Evolutionary conservation across 768 basidiomycete species (phyloP).

Genomic region (Boletus reticuloceps): DNA sequence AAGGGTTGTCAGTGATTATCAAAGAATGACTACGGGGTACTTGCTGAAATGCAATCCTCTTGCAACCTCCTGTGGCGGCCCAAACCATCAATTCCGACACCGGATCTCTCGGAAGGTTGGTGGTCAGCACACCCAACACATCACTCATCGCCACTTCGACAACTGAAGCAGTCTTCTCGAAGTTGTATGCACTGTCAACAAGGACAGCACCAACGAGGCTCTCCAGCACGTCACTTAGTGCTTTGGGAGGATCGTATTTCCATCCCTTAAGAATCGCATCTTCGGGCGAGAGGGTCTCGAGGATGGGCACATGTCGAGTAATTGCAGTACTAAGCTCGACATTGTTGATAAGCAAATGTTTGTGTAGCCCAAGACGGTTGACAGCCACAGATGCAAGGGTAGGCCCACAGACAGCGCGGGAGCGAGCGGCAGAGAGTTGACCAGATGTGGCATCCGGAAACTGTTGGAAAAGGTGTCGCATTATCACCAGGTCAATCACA

Average conservation of each 20-base stretch:
- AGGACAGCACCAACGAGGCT: constrained; percentile 82
- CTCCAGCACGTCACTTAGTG: constrained; percentile 80
- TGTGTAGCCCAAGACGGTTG: constrained; percentile 63
- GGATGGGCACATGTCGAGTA: constrained; percentile 53
- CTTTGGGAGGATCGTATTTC: constrained; percentile 86
- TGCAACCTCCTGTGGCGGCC: constrained; percentile 59
- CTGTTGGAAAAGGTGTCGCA: constrained; percentile 66
- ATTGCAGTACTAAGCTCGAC: constrained; percentile 67
- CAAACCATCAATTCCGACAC: constrained; percentile 70
- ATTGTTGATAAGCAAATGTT: constrained; percentile 66
- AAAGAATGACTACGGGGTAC: constrained; percentile 17
- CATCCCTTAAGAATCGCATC: constrained; percentile 70
- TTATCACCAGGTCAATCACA: constrained; percentile 67
- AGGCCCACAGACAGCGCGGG: constrained; percentile 69
- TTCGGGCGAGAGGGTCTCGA: constrained; percentile 52
- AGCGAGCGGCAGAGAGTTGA: constrained; percentile 68
- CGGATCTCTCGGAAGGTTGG: constrained; percentile 65
- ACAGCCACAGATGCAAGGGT: constrained; percentile 72
- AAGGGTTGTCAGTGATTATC: not conserved
- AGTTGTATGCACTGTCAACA: constrained; percentile 74
- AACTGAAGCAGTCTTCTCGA: constrained; percentile 62
- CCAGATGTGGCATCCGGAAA: constrained; percentile 74
- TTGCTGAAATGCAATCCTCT: constrained; percentile 44
- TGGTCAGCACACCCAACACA: constrained; percentile 57
- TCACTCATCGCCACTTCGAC: constrained; percentile 66